These are phyloP conservation scores for Pulveroboletus sp. DNA, from an alignment of 768 basidiomycete genomes.

Conservation along the genomic window DNA sequence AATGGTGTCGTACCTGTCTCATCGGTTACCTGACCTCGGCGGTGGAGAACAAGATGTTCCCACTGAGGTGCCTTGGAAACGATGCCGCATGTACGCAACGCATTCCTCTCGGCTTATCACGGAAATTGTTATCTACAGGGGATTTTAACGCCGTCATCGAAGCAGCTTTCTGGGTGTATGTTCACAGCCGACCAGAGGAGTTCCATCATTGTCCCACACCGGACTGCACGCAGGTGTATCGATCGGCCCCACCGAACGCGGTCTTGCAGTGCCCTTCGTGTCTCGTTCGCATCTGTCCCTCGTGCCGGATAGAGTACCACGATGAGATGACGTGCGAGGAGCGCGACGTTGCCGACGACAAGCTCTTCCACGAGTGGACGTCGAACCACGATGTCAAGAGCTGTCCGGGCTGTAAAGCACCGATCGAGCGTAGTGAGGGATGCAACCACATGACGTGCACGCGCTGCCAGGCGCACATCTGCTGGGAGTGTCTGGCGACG, in stretches of 20 bases:
- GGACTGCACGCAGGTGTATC: constrained; percentile 73
- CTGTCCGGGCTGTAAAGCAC: constrained; percentile 67
- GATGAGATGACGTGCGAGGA: constrained; percentile 65
- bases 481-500: constrained; percentile 73
- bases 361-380: constrained; percentile 62
- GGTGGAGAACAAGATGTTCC: constrained; percentile 56
- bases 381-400: constrained; percentile 59
- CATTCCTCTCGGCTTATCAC: constrained; percentile 53
- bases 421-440: constrained; percentile 69
- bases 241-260: constrained; percentile 44
- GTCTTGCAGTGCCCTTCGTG: constrained; percentile 69
- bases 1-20: constrained; percentile 64
- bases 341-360: constrained; percentile 45
- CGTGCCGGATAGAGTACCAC: constrained; percentile 57
- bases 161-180: constrained; percentile 57
- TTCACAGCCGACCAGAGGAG: constrained; percentile 55
- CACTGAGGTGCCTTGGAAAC: constrained; percentile 66
- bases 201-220: constrained; percentile 76
- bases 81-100: constrained; percentile 51
- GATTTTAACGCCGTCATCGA: constrained; percentile 55
- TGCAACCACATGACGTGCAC: constrained; percentile 84
- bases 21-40: constrained; percentile 53
- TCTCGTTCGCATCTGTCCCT: constrained; percentile 60
- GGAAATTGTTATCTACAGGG: constrained; percentile 42
- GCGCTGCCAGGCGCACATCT: constrained; percentile 70